Percentiles rank a stretch among this genome's conserved stretches.
Conservation (phyloP, 768 basidiomycete species). For the Trametes cingulata region DNA sequence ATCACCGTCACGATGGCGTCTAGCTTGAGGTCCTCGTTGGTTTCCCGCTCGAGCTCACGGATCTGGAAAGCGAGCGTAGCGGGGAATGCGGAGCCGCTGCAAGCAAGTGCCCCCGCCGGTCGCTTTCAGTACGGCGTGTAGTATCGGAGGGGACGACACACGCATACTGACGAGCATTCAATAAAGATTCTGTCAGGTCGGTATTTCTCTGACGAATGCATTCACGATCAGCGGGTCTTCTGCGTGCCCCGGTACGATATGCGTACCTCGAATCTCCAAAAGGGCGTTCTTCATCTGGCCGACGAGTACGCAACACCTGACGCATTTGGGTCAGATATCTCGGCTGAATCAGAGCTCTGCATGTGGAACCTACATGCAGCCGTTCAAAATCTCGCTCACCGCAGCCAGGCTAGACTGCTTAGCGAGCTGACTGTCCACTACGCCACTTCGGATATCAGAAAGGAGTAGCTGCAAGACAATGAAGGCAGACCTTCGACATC, state of each 20-base stretch:
- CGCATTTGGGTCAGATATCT: background rate
- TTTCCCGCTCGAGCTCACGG: conserved; percentile 83
- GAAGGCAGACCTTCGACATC: conserved; percentile 73
- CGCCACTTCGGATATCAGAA: background rate
- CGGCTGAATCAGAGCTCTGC: background rate
- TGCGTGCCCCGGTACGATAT: background rate
- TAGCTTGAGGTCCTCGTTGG: conserved; percentile 70
- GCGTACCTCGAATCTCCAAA: conserved; percentile 78
- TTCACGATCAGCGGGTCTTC: background rate
- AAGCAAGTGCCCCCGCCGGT: background rate
- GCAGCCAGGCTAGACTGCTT: conserved; percentile 80
- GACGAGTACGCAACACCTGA: conserved; percentile 90
- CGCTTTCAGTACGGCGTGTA: too few relatives aligned
- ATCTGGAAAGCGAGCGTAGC: conserved; percentile 95
- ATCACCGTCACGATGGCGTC: conserved; percentile 93
- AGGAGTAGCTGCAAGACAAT: background rate
- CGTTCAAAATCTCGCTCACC: conserved; percentile 92
- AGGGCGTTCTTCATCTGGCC: conserved; percentile 93
- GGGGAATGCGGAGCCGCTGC: conserved; percentile 91
- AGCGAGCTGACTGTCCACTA: conserved; percentile 91
- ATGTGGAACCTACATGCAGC: conserved; percentile 83
- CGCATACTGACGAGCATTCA: conserved; percentile 85
- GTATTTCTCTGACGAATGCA: conserved; percentile 62
- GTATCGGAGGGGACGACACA: too few relatives aligned
- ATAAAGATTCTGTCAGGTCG: conserved; percentile 91